Conservation (phyloP, 2,329 filamentous ascomycete species). For the Orbilia oligospora region DNA sequence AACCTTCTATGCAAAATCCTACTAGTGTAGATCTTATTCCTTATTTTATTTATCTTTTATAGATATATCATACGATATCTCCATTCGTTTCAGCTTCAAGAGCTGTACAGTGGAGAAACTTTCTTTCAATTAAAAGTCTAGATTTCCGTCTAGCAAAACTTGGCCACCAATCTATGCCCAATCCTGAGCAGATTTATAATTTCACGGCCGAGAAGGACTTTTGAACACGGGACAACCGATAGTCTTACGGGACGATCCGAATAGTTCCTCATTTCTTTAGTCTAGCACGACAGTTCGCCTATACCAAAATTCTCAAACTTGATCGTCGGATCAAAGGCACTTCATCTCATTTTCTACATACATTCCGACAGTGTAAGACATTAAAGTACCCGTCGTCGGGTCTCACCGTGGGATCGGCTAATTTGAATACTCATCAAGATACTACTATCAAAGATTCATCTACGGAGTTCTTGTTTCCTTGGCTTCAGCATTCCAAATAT, state of each 20-base stretch:
- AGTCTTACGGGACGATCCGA: not conserved
- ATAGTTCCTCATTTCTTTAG: conserved; percentile 2
- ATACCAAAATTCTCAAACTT: not conserved
- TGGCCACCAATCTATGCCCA: not conserved
- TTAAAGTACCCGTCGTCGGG: conserved; percentile 24
- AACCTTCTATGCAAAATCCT: not conserved
- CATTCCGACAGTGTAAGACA: conserved; percentile 10
- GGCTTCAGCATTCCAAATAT: conserved; percentile 20
- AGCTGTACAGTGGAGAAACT: not conserved
- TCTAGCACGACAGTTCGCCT: not conserved
- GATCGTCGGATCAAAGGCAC: conserved; percentile 20
- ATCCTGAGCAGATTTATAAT: conserved; percentile 5
- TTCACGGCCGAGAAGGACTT: conserved; percentile 9
- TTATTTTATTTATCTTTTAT: not conserved
- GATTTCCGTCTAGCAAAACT: not conserved
- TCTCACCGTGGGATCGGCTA: not conserved
- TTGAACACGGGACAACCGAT: not conserved
- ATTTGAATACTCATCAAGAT: conserved; percentile 13
- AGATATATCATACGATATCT: not conserved
- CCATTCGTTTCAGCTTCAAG: not conserved
- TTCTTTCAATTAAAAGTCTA: not conserved
- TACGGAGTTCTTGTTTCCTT: not conserved
- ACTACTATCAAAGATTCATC: not conserved
- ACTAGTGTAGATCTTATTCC: not conserved
- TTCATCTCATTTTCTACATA: conserved; percentile 5